A percentile compares a stretch with the other conserved stretches of the same genome.
These are phyloP conservation scores for Ormosia semicastrata DNA, from an alignment of 306 rosid species.

Conservation along the genomic window DNA sequence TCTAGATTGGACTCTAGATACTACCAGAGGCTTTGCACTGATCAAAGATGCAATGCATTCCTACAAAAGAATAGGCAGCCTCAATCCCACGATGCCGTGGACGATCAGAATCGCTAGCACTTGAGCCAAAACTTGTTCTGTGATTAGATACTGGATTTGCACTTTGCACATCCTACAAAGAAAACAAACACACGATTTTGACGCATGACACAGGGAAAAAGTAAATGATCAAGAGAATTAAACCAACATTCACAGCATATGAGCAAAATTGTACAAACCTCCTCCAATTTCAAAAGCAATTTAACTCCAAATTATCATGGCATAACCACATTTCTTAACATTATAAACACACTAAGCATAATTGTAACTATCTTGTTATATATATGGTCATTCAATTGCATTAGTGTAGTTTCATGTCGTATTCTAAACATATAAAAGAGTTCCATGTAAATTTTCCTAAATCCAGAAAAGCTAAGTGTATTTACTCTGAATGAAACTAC, in stretches of 20 bases:
- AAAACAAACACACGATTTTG: constrained; percentile 11
- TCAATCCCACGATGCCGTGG: constrained; percentile 56
- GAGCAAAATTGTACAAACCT: not conserved
- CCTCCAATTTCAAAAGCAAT: constrained; percentile 13
- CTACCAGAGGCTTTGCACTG: constrained; percentile 91
- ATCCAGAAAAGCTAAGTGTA: not conserved
- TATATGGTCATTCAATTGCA: not conserved
- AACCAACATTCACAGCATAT: not conserved
- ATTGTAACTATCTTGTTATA: not conserved
- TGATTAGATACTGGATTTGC: constrained; percentile 58
- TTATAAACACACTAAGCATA: constrained; percentile 6
- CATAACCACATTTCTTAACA: not conserved
- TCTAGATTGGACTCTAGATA: constrained; percentile 24
- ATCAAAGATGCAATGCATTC: constrained; percentile 98
- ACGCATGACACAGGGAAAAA: not conserved
- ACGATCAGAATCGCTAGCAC: constrained; percentile 65
- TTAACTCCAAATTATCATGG: constrained; percentile 7
- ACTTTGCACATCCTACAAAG: constrained; percentile 60
- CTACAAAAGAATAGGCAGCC: constrained; percentile 88
- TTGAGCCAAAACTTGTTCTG: constrained; percentile 81
- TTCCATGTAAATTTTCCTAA: not conserved
- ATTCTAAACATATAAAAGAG: not conserved
- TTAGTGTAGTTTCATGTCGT: not conserved
- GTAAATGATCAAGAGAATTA: constrained; percentile 10
- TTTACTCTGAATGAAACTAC: not conserved